Evolutionary conservation across 2,329 filamentous ascomycete species (phyloP).

Genomic region (Cordyceps sp.): DNA sequence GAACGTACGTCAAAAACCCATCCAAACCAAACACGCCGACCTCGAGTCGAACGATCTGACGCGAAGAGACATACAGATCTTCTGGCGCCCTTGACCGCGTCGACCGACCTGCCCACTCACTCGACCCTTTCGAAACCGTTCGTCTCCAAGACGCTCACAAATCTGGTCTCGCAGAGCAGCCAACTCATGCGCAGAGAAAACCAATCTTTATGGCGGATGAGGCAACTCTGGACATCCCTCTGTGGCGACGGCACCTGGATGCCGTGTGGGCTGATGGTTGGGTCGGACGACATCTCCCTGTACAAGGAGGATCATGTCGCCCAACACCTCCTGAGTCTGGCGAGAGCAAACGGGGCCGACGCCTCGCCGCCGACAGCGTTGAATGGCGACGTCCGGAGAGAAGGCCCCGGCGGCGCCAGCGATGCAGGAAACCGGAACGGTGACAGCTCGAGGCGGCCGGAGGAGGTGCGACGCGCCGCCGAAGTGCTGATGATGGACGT

Average conservation of each 20-base stretch:
- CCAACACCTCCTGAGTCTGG: constrained; percentile 16
- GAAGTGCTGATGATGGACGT: constrained; percentile 14
- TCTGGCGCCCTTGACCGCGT: constrained; percentile 57
- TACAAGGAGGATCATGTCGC: constrained; percentile 31
- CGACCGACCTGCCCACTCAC: constrained; percentile 59
- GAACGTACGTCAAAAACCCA: constrained; percentile 52
- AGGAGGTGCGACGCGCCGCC: neutral
- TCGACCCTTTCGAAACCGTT: constrained; percentile 61
- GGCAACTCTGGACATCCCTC: constrained; percentile 54
- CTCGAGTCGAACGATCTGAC: no score
- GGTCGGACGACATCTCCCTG: constrained; percentile 35
- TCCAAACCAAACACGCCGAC: no score
- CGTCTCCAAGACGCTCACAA: constrained; percentile 53
- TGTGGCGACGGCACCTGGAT: constrained; percentile 60
- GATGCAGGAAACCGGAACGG: constrained; percentile 3
- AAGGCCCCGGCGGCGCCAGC: constrained; percentile 2
- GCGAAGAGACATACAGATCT: no score
- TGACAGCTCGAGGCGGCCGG: neutral
- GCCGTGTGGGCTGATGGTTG: constrained; percentile 41
- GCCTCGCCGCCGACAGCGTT: constrained; percentile 2
- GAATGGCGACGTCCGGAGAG: constrained; percentile 9
- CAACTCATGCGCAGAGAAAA: constrained; percentile 63
- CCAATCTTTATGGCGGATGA: constrained; percentile 54
- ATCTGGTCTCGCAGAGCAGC: constrained; percentile 52
- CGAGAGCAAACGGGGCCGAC: constrained; percentile 6